phyloP scores from a whole-genome alignment of 2,329 filamentous ascomycete species.

The Paecilomyces dactylethromorphus region DNA sequence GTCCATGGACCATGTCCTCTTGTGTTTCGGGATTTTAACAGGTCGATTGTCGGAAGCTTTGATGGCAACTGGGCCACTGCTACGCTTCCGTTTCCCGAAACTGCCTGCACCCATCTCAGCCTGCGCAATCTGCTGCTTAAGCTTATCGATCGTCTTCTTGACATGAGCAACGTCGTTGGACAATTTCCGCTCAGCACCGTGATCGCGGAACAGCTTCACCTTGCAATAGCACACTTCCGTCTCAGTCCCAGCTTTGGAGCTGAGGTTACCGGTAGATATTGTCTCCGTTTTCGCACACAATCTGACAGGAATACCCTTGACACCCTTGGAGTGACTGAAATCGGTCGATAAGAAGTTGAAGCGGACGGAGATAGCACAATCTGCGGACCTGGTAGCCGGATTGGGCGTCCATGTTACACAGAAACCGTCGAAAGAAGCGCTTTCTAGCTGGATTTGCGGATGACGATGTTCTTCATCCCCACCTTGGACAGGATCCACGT shows the following conservation, averaged over 20 bases:
- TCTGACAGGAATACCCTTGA: conserved; percentile 92
- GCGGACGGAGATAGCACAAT: conserved; percentile 82
- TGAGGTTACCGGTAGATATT: conserved; percentile 48
- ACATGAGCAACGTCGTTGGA: conserved; percentile 93
- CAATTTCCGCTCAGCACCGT: conserved; percentile 89
- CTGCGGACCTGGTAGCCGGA: conserved; percentile 54
- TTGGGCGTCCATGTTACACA: conserved; percentile 82
- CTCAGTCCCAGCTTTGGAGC: conserved; percentile 19
- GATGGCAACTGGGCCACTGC: conserved; percentile 44
- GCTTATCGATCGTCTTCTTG: conserved; percentile 92
- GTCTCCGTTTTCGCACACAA: conserved; percentile 85
- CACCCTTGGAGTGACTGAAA: conserved; percentile 97
- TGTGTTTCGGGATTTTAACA: conserved; percentile 84
- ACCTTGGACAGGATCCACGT: conserved; percentile 61
- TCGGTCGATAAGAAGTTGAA: conserved; percentile 99
- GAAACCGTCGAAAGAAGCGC: conserved; percentile 86
- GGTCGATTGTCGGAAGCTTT: conserved; percentile 51
- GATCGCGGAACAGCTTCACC: conserved; percentile 93
- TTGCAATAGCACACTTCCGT: conserved; percentile 89
- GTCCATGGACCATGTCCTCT: conserved; percentile 91
- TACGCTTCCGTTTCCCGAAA: conserved; percentile 56
- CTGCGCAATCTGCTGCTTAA: conserved; percentile 88
- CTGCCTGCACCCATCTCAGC: conserved; percentile 55
- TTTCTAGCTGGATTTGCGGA: conserved; percentile 62
- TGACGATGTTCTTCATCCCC: conserved; percentile 51